Conservation (phyloP, 164 flowering plant genomes). For the Echeveria elegans region DNA sequence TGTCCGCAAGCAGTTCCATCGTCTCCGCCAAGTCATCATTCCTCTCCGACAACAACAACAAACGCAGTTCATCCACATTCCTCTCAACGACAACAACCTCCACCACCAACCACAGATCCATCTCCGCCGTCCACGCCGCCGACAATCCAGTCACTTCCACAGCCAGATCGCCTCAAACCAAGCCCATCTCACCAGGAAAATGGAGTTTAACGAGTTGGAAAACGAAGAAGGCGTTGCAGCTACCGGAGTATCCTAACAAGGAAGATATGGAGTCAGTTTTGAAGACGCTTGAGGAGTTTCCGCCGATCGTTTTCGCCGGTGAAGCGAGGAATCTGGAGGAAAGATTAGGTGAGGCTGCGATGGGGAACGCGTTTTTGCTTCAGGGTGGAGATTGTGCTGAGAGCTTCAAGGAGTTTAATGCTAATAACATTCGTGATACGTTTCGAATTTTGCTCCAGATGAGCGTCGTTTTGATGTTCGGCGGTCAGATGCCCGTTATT, state of each 20-base stretch:
- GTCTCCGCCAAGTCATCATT: background rate
- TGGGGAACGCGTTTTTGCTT: background rate
- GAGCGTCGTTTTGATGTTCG: background rate
- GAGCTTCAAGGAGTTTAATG: background rate
- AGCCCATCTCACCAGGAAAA: background rate
- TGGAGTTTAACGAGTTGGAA: background rate
- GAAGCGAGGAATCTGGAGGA: background rate
- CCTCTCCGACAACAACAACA: background rate
- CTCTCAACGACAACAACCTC: background rate
- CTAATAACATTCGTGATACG: background rate
- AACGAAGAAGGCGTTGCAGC: background rate
- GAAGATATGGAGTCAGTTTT: background rate
- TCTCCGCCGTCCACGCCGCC: background rate
- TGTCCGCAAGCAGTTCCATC: background rate
- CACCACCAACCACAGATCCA: background rate
- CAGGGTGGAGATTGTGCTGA: background rate
- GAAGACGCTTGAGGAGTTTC: background rate
- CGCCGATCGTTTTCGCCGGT: background rate
- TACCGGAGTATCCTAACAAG: background rate
- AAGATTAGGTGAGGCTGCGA: background rate
- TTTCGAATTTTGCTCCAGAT: background rate
- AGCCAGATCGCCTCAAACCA: background rate
- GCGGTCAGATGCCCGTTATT: background rate
- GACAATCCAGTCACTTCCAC: background rate
- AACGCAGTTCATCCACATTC: background rate